Conservation (phyloP, 225 moss, liverwort and hornwort species). For the Marchantia polymorpha region DNA sequence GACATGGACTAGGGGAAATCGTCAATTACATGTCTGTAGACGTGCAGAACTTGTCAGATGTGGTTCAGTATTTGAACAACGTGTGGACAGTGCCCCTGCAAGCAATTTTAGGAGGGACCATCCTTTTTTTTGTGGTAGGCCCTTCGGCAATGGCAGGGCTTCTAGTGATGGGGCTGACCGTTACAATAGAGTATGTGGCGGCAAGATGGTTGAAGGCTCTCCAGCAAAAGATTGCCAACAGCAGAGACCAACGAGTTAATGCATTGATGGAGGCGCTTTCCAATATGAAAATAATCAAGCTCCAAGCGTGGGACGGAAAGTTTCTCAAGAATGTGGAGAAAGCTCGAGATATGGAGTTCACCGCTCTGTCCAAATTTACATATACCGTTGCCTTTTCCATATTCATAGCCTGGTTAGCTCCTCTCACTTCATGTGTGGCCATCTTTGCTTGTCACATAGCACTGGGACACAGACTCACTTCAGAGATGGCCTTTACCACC, state of each 20-base stretch:
- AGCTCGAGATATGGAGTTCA: slow-evolving; percentile 54
- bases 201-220: slow-evolving; percentile 31
- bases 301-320: slow-evolving; percentile 77
- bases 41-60: slow-evolving; percentile 64
- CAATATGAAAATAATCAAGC: slow-evolving; percentile 91
- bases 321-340: slow-evolving; percentile 57
- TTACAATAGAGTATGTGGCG: slow-evolving; percentile 11
- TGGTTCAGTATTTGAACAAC: slow-evolving; percentile 53
- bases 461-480: slow-evolving; percentile 40
- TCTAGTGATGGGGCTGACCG: slow-evolving; percentile 40
- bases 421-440: slow-evolving; percentile 50
- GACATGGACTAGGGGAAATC: slow-evolving; percentile 71
- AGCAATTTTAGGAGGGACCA: slow-evolving; percentile 36
- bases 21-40: slow-evolving; percentile 91
- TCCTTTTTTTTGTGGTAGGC: slow-evolving; percentile 44
- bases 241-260: slow-evolving; percentile 63
- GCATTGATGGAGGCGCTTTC: slow-evolving; percentile 60
- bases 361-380: slow-evolving; percentile 45
- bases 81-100: slow-evolving; percentile 68
- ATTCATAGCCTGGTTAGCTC: slow-evolving; percentile 60
- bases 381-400: slow-evolving; percentile 42
- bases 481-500: slow-evolving; percentile 67
- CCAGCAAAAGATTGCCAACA: slow-evolving; percentile 51
- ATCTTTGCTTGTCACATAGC: slow-evolving; percentile 52
- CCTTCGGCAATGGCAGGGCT: slow-evolving; percentile 58